Base-by-base conservation (phyloP, 1,139 yeast genomes). In the Saccharomyces hybrid region DNA sequence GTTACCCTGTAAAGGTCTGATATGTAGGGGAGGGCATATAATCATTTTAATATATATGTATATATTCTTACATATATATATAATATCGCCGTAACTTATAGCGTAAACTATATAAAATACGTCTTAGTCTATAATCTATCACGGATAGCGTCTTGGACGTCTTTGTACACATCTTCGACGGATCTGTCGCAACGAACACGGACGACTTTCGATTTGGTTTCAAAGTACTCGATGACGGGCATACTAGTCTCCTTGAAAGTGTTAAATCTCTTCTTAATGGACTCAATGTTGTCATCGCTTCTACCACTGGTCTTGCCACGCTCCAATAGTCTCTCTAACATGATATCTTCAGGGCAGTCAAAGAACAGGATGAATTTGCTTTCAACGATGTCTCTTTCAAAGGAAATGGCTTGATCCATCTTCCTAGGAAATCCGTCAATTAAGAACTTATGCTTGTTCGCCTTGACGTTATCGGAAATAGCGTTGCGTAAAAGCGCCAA, bases 381-480 rank as follows among this genome's bases (percentile, higher is more conserved):
- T 54, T 78, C 81, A 50, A 88, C 91, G 50, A 93, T 83, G 58
- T 83, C 78, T 54, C 86, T 81, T 73, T 93, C 99, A 70, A 93
- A 93, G 34, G 93, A 87, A 51, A 87, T 59, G 0, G 98, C 98
- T 74, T 93, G 99, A 73, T 93, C 99, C 97, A 93, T 91, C 71
- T 91, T 89, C 69, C 99, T 81, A 46, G 99, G 99, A 80, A 93
- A 93, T 1, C 99, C 99, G 70, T 93, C 99, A 54, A 93, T 82
- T 65, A 93, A 75, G 70, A 91, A 93, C 59, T 78, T 76, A 28
- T 73, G 72, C 41, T 70, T 67, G 0, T 95, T 96, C 38, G 75
- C 67, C 14, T 69, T 65, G 54, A 72, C 67, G 51, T 78, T 75
- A 41, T 79, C 84, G 52, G 74, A 67, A 72, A 93, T 90, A 11